A percentile compares a stretch with the other conserved stretches of the same genome.
Conservation (phyloP, 768 basidiomycete genomes). For the Paxillus involutus region DNA sequence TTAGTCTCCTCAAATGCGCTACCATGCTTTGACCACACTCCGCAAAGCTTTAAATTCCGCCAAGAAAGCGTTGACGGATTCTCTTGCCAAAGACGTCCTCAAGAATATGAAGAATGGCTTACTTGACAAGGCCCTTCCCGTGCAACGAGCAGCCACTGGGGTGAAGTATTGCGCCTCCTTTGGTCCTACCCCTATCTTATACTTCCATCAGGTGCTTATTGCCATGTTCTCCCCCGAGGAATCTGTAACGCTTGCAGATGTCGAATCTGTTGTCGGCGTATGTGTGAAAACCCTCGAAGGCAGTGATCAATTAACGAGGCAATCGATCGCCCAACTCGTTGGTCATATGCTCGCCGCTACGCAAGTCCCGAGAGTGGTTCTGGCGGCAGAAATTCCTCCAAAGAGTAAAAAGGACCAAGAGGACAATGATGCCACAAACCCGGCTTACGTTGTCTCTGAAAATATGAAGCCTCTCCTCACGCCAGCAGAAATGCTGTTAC, state of each 20-base stretch:
- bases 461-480: conserved; percentile 68
- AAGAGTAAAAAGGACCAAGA: conserved; percentile 65
- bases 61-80: conserved; percentile 82
- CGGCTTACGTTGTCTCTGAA: conserved; percentile 47
- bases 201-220: conserved; percentile 44
- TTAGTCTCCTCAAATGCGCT: conserved; percentile 80
- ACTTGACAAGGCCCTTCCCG: conserved; percentile 77
- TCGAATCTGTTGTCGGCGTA: conserved; percentile 70
- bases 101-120: conserved; percentile 80
- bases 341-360: conserved; percentile 85
- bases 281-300: conserved; percentile 77
- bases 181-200: conserved; percentile 14
- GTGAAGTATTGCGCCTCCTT: conserved; percentile 38
- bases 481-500: conserved; percentile 77
- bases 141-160: conserved; percentile 83
- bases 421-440: conserved; percentile 54
- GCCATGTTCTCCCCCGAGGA: conserved; percentile 59
- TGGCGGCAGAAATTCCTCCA: conserved; percentile 46
- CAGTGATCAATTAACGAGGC: conserved; percentile 82
- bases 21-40: conserved; percentile 74
- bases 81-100: conserved; percentile 72
- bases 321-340: conserved; percentile 73
- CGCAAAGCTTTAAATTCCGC: conserved; percentile 79
- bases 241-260: conserved; percentile 61
- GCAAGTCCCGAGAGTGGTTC: conserved; percentile 61